Conservation (phyloP, 2,329 filamentous ascomycete species). For the Fusarium continuum region DNA sequence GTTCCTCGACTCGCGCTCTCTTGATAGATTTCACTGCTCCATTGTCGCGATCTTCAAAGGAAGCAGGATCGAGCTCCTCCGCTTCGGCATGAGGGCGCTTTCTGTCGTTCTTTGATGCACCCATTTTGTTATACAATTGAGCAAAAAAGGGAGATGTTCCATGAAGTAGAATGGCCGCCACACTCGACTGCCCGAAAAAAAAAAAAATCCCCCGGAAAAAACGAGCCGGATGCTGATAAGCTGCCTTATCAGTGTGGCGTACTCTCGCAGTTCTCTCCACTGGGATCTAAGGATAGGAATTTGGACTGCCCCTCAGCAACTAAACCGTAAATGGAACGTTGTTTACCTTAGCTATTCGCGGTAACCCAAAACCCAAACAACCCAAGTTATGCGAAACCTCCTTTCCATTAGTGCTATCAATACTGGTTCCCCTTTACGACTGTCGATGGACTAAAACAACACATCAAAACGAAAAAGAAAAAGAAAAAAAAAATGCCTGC, state of each 20-base stretch:
- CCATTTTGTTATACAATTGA: slow-evolving; percentile 38
- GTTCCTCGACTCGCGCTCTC: slow-evolving; percentile 67
- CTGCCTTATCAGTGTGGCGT: slow-evolving; percentile 25
- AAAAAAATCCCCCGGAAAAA: slow-evolving; percentile 15
- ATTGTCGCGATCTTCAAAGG: slow-evolving; percentile 47
- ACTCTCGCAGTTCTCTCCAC: too few species aligned
- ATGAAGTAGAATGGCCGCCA: slow-evolving; percentile 5
- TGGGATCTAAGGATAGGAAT: too few species aligned
- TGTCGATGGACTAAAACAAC: slow-evolving; percentile 9
- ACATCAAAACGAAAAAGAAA: too few species aligned
- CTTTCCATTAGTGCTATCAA: slow-evolving; percentile 5
- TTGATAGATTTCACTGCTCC: slow-evolving; percentile 54
- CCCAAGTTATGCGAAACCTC: slow-evolving; percentile 37
- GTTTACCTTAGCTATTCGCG: too few species aligned
- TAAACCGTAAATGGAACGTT: slow-evolving; percentile 47
- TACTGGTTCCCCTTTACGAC: background rate
- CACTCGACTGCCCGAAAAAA: slow-evolving; percentile 26
- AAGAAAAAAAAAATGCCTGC: slow-evolving; percentile 65
- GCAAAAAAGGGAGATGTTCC: background rate
- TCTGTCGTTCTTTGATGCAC: slow-evolving; percentile 44
- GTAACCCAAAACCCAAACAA: too few species aligned
- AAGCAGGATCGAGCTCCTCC: slow-evolving; percentile 45
- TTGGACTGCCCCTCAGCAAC: slow-evolving; percentile 31
- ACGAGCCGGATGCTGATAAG: slow-evolving; percentile 6
- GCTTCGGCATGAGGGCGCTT: slow-evolving; percentile 50